Evolutionary conservation across 169 alveolate species (phyloP).

Genomic region (Babesia ovata): DNA sequence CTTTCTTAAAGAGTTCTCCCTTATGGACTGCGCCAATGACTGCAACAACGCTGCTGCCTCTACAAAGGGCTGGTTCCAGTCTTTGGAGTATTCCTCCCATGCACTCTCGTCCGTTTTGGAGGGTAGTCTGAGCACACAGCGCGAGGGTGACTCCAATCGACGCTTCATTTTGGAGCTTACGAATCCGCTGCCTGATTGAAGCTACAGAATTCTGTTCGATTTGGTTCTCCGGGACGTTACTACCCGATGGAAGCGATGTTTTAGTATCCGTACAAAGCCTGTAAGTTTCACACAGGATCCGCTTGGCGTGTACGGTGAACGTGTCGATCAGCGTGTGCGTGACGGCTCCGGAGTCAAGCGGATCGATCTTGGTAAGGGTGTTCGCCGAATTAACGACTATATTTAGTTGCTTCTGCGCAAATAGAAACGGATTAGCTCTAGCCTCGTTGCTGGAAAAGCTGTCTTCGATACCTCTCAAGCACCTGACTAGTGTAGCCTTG

Average conservation of each 20-base stretch:
- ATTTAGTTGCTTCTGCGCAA: slow-evolving; percentile 46
- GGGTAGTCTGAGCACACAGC: background rate
- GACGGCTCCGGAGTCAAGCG: slow-evolving; percentile 5
- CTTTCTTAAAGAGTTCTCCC: slow-evolving; percentile 14
- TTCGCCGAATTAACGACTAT: slow-evolving; percentile 26
- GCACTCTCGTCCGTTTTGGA: background rate
- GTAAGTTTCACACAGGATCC: slow-evolving; percentile 16
- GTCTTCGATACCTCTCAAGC: slow-evolving; percentile 37
- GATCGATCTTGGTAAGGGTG: slow-evolving; percentile 33
- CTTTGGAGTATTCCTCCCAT: background rate
- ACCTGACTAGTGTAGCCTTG: slow-evolving; percentile 22
- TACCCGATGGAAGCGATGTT: background rate
- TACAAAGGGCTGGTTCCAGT: background rate
- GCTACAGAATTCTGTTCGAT: background rate
- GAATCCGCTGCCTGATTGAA: background rate
- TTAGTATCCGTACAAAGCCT: background rate
- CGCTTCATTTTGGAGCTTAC: slow-evolving; percentile 9
- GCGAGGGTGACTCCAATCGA: background rate
- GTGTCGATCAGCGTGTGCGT: background rate
- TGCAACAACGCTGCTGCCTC: slow-evolving; percentile 24
- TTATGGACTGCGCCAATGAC: slow-evolving; percentile 39
- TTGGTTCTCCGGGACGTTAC: background rate
- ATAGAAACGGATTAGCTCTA: slow-evolving; percentile 14
- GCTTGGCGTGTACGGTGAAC: slow-evolving; percentile 14
- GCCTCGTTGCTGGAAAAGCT: slow-evolving; percentile 53